Evolutionary conservation across 2,329 filamentous ascomycete species (phyloP).

Genomic region (Fusarium mundagurra): DNA sequence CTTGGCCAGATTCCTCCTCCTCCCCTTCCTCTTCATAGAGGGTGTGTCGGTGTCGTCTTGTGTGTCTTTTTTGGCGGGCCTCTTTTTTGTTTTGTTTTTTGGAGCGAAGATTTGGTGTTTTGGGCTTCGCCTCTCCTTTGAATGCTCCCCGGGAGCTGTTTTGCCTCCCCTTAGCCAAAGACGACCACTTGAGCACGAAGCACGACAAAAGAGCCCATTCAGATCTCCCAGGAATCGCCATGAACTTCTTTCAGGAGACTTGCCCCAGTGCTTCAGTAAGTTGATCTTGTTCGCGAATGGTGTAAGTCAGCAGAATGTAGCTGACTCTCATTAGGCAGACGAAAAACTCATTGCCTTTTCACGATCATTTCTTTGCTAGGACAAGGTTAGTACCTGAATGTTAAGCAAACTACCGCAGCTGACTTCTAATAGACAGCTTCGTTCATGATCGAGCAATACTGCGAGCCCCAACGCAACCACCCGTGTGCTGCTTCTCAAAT

Average conservation of each 20-base stretch:
- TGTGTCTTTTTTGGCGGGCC: neutral
- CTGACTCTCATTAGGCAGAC: too few relatives aligned
- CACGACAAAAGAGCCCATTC: neutral
- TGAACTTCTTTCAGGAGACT: too few relatives aligned
- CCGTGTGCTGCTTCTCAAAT: neutral
- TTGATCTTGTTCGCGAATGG: too few relatives aligned
- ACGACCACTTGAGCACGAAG: neutral
- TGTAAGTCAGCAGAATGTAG: too few relatives aligned
- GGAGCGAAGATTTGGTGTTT: neutral
- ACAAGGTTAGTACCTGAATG: neutral
- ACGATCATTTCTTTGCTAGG: too few relatives aligned
- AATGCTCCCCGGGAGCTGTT: neutral
- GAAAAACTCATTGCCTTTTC: too few relatives aligned
- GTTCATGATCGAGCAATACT: neutral
- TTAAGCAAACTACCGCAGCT: neutral
- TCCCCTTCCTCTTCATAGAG: neutral
- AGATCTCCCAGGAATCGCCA: neutral
- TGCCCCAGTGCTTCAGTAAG: too few relatives aligned
- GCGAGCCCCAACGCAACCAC: neutral
- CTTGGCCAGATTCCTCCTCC: neutral
- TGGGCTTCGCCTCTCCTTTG: neutral
- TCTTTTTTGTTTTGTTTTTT: neutral
- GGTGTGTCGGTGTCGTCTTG: neutral
- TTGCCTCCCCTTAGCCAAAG: rapidly evolving
- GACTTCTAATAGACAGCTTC: neutral